phyloP scores from a whole-genome alignment of 106 monocot genomes.

The Dioscorea dumetorum region DNA sequence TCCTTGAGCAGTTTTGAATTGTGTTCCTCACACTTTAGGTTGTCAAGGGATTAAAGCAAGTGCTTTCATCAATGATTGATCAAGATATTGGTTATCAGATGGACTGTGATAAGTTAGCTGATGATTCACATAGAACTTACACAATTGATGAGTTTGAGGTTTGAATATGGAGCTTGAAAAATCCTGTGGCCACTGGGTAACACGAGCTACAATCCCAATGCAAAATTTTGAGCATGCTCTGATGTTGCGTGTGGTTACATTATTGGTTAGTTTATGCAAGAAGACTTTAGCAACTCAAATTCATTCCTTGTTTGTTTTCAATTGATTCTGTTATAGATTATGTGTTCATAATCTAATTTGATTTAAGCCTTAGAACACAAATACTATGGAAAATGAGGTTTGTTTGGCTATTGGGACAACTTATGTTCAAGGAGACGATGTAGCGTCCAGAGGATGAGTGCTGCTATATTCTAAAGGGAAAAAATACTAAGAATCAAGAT shows the following conservation, averaged over 20 bases:
- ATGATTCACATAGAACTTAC: constrained; percentile 56
- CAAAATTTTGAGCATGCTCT: constrained; percentile 87
- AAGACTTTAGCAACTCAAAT: too few relatives aligned
- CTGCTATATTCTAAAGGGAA: constrained; percentile 66
- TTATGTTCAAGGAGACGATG: constrained; percentile 94
- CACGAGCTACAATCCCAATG: constrained; percentile 79
- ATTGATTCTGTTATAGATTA: not conserved
- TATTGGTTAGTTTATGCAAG: constrained; percentile 49
- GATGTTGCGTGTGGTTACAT: constrained; percentile 77
- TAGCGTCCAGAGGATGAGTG: constrained; percentile 81
- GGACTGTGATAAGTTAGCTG: constrained; percentile 46
- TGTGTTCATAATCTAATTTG: not conserved
- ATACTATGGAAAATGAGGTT: constrained; percentile 80
- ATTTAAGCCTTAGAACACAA: constrained; percentile 47
- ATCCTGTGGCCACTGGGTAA: constrained; percentile 71
- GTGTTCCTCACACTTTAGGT: constrained; percentile 25
- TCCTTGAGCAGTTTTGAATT: not conserved
- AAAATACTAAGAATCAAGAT: constrained; percentile 54
- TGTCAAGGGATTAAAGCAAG: constrained; percentile 58
- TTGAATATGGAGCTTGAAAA: constrained; percentile 80
- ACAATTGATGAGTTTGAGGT: constrained; percentile 91
- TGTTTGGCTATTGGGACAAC: constrained; percentile 87
- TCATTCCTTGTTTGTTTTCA: not conserved
- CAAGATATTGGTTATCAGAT: constrained; percentile 62
- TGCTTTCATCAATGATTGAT: constrained; percentile 69